Evolutionary conservation across 2,329 filamentous ascomycete genomes (phyloP).

Genomic region (Aspergillus tanneri): DNA sequence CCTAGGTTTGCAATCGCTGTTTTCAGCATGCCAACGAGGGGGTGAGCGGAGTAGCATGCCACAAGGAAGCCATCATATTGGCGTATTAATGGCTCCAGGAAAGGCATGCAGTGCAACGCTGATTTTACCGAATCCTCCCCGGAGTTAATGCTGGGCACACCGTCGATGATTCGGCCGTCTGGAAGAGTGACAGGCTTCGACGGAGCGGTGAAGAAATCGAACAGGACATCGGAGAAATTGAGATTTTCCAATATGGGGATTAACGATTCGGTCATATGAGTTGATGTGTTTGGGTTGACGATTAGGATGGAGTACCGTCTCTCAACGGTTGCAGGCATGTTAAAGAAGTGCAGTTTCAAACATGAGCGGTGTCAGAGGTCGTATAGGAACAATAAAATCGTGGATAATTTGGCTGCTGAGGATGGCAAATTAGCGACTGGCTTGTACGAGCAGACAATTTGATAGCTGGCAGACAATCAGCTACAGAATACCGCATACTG

Average conservation of each 20-base stretch:
- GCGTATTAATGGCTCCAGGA: slow-evolving; percentile 47
- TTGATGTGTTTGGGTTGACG: slow-evolving; percentile 49
- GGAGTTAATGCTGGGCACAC: slow-evolving; percentile 76
- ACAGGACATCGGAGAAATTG: slow-evolving; percentile 36
- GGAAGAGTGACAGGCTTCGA: slow-evolving; percentile 29
- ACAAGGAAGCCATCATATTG: slow-evolving; percentile 73
- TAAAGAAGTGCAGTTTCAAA: background rate
- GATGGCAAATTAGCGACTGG: background rate
- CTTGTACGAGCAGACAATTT: background rate
- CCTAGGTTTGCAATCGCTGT: slow-evolving; percentile 36
- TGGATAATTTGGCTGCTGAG: background rate
- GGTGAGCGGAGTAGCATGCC: slow-evolving; percentile 85
- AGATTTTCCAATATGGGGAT: slow-evolving; percentile 41
- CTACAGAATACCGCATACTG: background rate
- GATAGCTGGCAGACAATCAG: background rate
- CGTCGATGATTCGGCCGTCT: slow-evolving; percentile 36
- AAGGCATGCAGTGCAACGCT: slow-evolving; percentile 59
- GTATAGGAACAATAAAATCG: background rate
- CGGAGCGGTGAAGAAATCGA: slow-evolving; percentile 43
- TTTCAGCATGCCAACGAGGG: slow-evolving; percentile 65
- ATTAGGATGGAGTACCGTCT: slow-evolving; percentile 37
- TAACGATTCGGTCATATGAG: slow-evolving; percentile 45
- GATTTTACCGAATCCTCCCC: slow-evolving; percentile 66
- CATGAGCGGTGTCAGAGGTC: background rate
- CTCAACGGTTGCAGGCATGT: slow-evolving; percentile 18